Evolutionary conservation across 768 basidiomycete genomes (phyloP), one percentile per base, ranked within the genome.

Genomic region (Steccherinum ochraceum): DNA sequence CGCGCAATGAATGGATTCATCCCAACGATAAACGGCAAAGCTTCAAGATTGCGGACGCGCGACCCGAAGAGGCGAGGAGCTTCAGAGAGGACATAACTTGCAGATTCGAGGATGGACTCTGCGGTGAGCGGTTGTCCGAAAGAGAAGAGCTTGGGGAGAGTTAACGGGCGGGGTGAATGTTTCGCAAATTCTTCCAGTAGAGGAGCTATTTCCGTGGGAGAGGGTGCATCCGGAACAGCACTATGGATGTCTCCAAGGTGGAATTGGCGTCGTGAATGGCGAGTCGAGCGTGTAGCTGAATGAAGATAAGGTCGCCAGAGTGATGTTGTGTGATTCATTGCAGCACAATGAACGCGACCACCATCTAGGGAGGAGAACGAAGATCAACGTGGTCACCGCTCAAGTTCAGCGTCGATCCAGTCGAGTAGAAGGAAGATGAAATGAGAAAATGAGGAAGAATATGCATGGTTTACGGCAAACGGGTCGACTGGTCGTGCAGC

Each of bases 1-100:
- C 78, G 80, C 3, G 85, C 75, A n/a, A 93, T 78, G 66, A 87
- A 89, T 12, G 90, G 90, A 64, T 93, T 93, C 47, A 86, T 90
- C 19, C 89, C 91, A 45, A 92, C 91, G 35, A 93, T 93, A 68
- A 86, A 93, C 0, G 90, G 90, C 25, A 93, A 75, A 0, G 75
- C 69, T 61, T 92, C 88, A 46, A 93, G 72, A 19, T 82, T 83
- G 25, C 79, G 79, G 41, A 89, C 83, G 12, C 89, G 82, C 51
- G 77, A 80, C 1, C 86, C 88, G 25, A 93, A 75, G 47, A 89
- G 74, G 18, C 83, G 75, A 19, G 91, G 90, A 13, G 92, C 81
- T 64, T 92, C 89, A 2, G 81, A 75, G 12, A 88, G 74, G 0
- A 81, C 82, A 64, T 86, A 89, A 3, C 76, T 73, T 3, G 84